Evolutionary conservation across 1,139 yeast genomes (phyloP).

Genomic region (Lodderomyces parapsilosis): DNA sequence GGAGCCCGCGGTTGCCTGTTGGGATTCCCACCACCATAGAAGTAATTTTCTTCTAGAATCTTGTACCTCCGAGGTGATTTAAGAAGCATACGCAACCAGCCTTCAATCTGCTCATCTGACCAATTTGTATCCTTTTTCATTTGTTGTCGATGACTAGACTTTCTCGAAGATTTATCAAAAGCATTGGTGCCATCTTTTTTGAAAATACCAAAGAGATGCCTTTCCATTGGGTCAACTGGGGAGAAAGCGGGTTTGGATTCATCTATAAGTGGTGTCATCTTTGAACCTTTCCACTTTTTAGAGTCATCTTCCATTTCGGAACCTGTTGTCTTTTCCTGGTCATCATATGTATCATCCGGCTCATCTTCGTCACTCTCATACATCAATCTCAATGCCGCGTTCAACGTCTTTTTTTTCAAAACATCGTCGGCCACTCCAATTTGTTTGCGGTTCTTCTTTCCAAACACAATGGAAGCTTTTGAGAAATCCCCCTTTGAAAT

Average conservation of each 20-base stretch:
- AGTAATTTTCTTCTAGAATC: conserved; percentile 61
- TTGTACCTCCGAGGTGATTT: conserved; percentile 62
- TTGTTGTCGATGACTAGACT: conserved; percentile 49
- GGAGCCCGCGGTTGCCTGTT: conserved; percentile 12
- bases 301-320: conserved; percentile 21
- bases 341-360: conserved; percentile 83
- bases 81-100: conserved; percentile 80
- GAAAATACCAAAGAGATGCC: conserved; percentile 55
- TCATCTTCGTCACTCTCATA: conserved; percentile 78
- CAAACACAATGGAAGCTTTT: conserved; percentile 20
- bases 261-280: conserved; percentile 6
- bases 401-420: conserved; percentile 54
- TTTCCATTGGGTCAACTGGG: conserved; percentile 25
- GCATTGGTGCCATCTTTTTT: conserved; percentile 47
- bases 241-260: conserved; percentile 3
- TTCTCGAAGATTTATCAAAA: conserved; percentile 54
- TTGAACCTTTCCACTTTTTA: conserved; percentile 8
- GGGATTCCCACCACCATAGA: conserved; percentile 39
- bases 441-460: conserved; percentile 16
- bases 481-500: conserved; percentile 24
- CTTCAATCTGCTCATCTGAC: conserved; percentile 91
- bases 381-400: conserved; percentile 62
- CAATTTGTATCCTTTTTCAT: conserved; percentile 57
- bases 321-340: conserved; percentile 54
- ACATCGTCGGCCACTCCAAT: conserved; percentile 16